Evolutionary conservation across 1,139 yeast genomes (phyloP).

Genomic region (Petasospora rhodanensis): DNA sequence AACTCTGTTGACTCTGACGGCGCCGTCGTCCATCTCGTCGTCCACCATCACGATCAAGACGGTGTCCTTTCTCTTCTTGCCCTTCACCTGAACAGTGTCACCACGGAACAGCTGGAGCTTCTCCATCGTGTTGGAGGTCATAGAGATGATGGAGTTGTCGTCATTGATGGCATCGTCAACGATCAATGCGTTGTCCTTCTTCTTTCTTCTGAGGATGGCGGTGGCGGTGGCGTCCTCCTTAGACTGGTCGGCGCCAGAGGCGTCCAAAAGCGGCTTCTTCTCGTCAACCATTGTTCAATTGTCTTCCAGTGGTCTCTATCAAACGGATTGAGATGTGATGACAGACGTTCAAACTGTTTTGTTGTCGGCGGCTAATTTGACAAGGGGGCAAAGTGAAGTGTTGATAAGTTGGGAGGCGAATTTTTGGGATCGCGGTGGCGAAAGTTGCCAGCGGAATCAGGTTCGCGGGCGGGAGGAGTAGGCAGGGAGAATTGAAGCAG

Average conservation of each 20-base stretch:
- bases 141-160: conserved; percentile 93
- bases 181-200: conserved; percentile 88
- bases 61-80: conserved; percentile 97
- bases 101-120: conserved; percentile 93
- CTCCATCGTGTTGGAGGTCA: conserved; percentile 95
- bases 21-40: conserved; percentile 95
- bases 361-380: no score
- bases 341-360: no score
- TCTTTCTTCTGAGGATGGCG: conserved; percentile 93
- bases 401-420: no score
- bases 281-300: conserved; percentile 28
- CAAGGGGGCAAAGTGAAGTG: no score
- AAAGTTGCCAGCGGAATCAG: no score
- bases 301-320: no score
- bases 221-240: conserved; percentile 90
- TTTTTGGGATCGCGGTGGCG: no score
- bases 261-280: conserved; percentile 43
- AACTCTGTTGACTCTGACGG: conserved; percentile 90
- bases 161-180: conserved; percentile 98
- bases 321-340: no score
- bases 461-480: no score
- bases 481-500: no score
- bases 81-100: conserved; percentile 94
- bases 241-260: conserved; percentile 48
- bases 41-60: conserved; percentile 95